These are phyloP conservation scores for Cutaneotrichosporon mucoides DNA, from an alignment of 1,284 basidiomycete genomes.

Conservation along the genomic window DNA sequence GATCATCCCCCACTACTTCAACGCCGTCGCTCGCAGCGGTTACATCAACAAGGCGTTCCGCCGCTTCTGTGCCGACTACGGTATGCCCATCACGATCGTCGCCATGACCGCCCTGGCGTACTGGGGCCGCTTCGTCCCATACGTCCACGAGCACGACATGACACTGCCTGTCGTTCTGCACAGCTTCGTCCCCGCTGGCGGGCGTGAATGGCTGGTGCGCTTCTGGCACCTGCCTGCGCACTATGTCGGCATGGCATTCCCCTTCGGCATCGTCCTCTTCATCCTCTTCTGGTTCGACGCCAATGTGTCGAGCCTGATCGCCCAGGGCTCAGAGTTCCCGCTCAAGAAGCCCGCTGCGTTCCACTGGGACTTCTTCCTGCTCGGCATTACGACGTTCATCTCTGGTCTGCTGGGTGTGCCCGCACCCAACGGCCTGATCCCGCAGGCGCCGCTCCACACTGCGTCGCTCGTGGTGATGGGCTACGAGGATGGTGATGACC, in stretches of 20 bases:
- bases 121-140: constrained; percentile 69
- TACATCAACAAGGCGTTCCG: constrained; percentile 70
- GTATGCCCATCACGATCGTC: constrained; percentile 79
- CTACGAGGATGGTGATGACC: constrained; percentile 49
- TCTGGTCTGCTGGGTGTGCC: constrained; percentile 86
- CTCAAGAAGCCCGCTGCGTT: constrained; percentile 88
- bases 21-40: constrained; percentile 59
- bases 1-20: constrained; percentile 67
- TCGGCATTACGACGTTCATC: constrained; percentile 88
- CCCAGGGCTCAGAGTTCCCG: constrained; percentile 86
- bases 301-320: constrained; percentile 67
- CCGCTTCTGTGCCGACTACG: constrained; percentile 76
- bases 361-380: constrained; percentile 73
- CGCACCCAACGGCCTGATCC: constrained; percentile 88
- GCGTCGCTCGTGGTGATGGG: constrained; percentile 79
- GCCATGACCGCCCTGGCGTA: constrained; percentile 72
- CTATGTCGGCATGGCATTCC: constrained; percentile 73
- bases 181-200: constrained; percentile 69
- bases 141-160: constrained; percentile 55
- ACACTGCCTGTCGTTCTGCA: constrained; percentile 63
- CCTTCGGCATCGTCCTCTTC: constrained; percentile 53
- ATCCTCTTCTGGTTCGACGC: constrained; percentile 54
- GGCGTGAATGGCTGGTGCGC: constrained; percentile 75
- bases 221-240: constrained; percentile 89
- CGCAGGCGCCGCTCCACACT: constrained; percentile 94